Base-by-base conservation (phyloP, 495 filamentous ascomycete species). In the Penicillium odoratum region DNA sequence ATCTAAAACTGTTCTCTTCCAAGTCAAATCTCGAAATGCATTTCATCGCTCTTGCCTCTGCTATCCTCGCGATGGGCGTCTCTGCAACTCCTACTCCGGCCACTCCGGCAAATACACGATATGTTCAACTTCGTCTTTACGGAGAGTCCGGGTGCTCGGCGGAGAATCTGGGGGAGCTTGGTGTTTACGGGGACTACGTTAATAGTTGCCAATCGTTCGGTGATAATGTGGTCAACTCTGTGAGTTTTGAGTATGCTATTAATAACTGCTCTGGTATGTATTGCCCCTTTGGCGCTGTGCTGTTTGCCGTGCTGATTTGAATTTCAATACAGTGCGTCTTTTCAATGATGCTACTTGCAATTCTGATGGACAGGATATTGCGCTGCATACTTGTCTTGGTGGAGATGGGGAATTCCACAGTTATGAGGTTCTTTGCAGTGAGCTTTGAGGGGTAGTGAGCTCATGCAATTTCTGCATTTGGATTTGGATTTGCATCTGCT, bases 71-170 rank as follows among this genome's bases (percentile, higher is more conserved):
- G 29, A 29, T 57, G 26, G 49, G 30, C 43, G 31, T 52, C 53
- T 34, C 55, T 26, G 60, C 44, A 25, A 34, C 21, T 8, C 51
- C 60, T 3, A 34, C 50, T 10, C 53, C 58, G 0, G 55, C 60
- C 7, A 28, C 56, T 11, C 52, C 56, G 3, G 47, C 51, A 11
- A 55, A 58, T 29, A 58, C 56, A 9, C 60, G 60, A 7, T 59
- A 55, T 40, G 62, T 47, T n/a, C 62, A 65, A 30, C 48, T 65
- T 18, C 62, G 62, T 45, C 34, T 65, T 3, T 65, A 42, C 46
- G 56, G 62, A 10, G 59, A 53, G 13, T 52, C 62, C 7, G 52
- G 62, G 34, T 65, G 62, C 48, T 65, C 43, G 5, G 58, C 45
- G 21, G 53, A 50, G 44, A 65, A 65, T 51, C 21, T 48, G 10